A percentile compares a stretch with the other conserved stretches of the same genome.
These are phyloP conservation scores for Cicer cuneatum DNA, from an alignment of 306 rosid species.

Conservation along the genomic window DNA sequence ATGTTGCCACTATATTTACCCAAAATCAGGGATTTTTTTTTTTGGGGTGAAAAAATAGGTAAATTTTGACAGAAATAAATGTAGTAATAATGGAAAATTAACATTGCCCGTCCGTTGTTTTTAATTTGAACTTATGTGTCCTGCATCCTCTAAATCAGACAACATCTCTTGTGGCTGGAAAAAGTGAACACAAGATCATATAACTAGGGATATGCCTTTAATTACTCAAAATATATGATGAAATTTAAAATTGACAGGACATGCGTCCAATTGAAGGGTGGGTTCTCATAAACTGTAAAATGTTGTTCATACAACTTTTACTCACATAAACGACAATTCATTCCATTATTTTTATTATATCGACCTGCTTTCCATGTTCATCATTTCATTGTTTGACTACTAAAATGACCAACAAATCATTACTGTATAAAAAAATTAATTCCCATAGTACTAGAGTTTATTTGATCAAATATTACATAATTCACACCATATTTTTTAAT, in stretches of 20 bases:
- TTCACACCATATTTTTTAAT: not conserved
- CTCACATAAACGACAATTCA: slow-evolving; percentile 43
- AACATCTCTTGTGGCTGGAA: slow-evolving; percentile 29
- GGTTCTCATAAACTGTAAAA: slow-evolving; percentile 23
- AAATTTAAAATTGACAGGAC: slow-evolving; percentile 42
- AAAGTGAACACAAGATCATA: slow-evolving; percentile 43
- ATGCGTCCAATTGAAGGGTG: slow-evolving; percentile 51
- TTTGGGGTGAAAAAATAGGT: no score
- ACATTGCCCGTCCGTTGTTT: not conserved
- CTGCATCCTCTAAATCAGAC: slow-evolving; percentile 40
- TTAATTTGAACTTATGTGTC: not conserved
- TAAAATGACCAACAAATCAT: slow-evolving; percentile 38
- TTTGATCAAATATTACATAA: slow-evolving; percentile 26
- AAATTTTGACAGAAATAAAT: not conserved
- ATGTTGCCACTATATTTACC: no score
- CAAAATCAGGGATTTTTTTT: no score
- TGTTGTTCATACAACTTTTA: slow-evolving; percentile 34
- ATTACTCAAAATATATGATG: slow-evolving; percentile 38
- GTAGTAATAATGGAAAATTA: not conserved
- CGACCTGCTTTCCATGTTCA: slow-evolving; percentile 23
- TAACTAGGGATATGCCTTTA: slow-evolving; percentile 40
- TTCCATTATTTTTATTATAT: slow-evolving; percentile 37
- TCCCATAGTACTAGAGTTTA: slow-evolving; percentile 13
- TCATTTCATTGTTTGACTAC: slow-evolving; percentile 35
- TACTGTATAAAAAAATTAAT: slow-evolving; percentile 18